Percentiles rank a stretch among this genome's conserved stretches.
Evolutionary conservation across 78 protist genomes (phyloP).

Genomic region (Dictyostelium purpureum): DNA sequence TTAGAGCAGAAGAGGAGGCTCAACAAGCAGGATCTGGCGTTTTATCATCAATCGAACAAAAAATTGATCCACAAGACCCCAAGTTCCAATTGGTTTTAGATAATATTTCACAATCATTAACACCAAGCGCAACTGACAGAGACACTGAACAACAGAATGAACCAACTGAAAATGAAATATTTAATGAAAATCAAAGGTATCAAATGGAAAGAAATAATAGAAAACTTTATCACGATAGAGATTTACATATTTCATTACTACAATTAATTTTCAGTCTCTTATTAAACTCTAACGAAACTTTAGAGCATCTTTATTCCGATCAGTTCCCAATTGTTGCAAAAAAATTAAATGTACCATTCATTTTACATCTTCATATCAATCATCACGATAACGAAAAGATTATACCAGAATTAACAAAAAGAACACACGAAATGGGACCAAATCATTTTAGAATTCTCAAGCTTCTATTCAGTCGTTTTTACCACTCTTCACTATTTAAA

Average conservation of each 20-base stretch:
- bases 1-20: constrained; percentile 9
- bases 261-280: constrained; percentile 73
- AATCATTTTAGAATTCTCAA: constrained; percentile 68
- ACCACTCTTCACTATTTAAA: constrained; percentile 25
- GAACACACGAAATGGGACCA: constrained; percentile 63
- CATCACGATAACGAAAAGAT: constrained; percentile 67
- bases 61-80: constrained; percentile 65
- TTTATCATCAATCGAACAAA: constrained; percentile 48
- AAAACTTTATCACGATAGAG: constrained; percentile 75
- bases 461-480: constrained; percentile 64
- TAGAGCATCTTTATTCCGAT: constrained; percentile 81
- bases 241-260: constrained; percentile 71
- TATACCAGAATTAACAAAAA: constrained; percentile 52
- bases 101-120: constrained; percentile 27
- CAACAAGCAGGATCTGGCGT: not conserved
- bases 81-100: constrained; percentile 69
- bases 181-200: constrained; percentile 31
- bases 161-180: constrained; percentile 53
- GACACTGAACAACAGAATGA: constrained; percentile 1
- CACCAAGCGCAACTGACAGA: not conserved
- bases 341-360: constrained; percentile 80
- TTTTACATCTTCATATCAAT: constrained; percentile 76
- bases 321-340: constrained; percentile 78
- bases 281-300: constrained; percentile 64
- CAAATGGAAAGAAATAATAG: constrained; percentile 70